Conservation (phyloP, 768 basidiomycete species). For the Trametes cinnabarina region DNA sequence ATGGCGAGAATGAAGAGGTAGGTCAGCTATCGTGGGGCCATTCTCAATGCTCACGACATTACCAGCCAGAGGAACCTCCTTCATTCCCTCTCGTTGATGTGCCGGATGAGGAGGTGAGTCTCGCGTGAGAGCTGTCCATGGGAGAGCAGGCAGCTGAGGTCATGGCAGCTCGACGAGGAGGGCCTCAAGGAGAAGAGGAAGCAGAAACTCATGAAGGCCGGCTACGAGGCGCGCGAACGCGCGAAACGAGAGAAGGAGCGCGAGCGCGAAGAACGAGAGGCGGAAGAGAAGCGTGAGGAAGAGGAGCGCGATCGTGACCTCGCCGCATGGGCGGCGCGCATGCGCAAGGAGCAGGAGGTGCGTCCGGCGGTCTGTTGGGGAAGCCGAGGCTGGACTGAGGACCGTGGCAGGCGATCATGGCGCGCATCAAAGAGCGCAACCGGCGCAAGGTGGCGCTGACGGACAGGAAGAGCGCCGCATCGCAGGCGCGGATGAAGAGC, state of each 20-base stretch:
- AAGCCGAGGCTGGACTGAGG: background rate
- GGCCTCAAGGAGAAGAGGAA: slow-evolving; percentile 91
- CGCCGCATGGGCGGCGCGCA: slow-evolving; percentile 66
- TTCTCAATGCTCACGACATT: background rate
- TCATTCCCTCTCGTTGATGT: slow-evolving; percentile 89
- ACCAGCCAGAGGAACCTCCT: slow-evolving; percentile 64
- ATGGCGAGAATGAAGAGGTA: slow-evolving; percentile 63
- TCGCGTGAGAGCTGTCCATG: no score
- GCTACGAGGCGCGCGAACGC: slow-evolving; percentile 86
- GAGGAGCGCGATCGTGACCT: slow-evolving; percentile 74
- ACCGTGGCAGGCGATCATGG: slow-evolving; percentile 63
- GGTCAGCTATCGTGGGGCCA: slow-evolving; percentile 10
- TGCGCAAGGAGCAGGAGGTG: slow-evolving; percentile 83
- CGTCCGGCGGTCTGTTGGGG: slow-evolving; percentile 13
- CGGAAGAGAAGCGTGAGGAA: slow-evolving; percentile 64
- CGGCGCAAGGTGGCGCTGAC: slow-evolving; percentile 76
- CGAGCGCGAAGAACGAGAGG: slow-evolving; percentile 66
- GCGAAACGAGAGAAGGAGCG: slow-evolving; percentile 84
- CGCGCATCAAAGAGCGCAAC: slow-evolving; percentile 79
- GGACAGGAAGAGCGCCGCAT: slow-evolving; percentile 91
- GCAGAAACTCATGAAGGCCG: slow-evolving; percentile 90
- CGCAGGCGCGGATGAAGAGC: slow-evolving; percentile 94
- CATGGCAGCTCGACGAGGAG: slow-evolving; percentile 76
- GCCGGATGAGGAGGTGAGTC: slow-evolving; percentile 80
- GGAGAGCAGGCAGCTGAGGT: background rate